Evolutionary conservation across 176 grass and related monocot genomes (phyloP).

Genomic region (Saccharum officinarum): DNA sequence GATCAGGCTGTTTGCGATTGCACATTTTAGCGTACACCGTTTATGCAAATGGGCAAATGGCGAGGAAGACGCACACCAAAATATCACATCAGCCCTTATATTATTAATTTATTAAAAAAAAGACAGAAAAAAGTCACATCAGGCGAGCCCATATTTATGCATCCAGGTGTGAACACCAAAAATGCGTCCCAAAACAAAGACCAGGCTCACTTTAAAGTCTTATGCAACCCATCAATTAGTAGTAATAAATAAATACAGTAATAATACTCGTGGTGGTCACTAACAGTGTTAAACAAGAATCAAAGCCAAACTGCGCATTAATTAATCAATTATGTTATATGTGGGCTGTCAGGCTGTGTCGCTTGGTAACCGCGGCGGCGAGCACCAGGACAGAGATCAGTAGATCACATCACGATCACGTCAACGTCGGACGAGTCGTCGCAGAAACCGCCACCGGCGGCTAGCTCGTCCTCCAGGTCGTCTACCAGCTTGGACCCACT

Average conservation of each 20-base stretch:
- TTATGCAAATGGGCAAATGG: too few relatives aligned
- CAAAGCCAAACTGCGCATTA: neutral
- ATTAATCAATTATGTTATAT: neutral
- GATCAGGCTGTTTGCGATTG: too few relatives aligned
- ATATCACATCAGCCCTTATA: neutral
- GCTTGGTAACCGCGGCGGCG: too few relatives aligned
- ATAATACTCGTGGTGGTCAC: neutral
- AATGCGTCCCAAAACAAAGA: neutral
- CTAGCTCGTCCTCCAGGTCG: neutral
- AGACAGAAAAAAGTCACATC: neutral
- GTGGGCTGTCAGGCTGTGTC: too few relatives aligned
- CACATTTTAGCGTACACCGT: too few relatives aligned
- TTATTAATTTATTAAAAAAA: too few relatives aligned
- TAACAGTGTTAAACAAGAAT: neutral
- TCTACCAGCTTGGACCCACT: neutral
- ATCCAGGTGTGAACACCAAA: neutral
- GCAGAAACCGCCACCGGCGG: neutral
- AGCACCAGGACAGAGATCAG: neutral
- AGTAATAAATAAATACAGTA: neutral
- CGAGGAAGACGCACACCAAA: too few relatives aligned
- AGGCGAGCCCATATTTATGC: neutral
- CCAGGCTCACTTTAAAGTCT: too few relatives aligned
- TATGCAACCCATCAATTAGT: too few relatives aligned
- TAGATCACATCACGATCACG: constrained; percentile 56
- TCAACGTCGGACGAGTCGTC: constrained; percentile 50